Conservation (phyloP, 2,329 filamentous ascomycete genomes). For the Ophiosphaerella herpotricha region DNA sequence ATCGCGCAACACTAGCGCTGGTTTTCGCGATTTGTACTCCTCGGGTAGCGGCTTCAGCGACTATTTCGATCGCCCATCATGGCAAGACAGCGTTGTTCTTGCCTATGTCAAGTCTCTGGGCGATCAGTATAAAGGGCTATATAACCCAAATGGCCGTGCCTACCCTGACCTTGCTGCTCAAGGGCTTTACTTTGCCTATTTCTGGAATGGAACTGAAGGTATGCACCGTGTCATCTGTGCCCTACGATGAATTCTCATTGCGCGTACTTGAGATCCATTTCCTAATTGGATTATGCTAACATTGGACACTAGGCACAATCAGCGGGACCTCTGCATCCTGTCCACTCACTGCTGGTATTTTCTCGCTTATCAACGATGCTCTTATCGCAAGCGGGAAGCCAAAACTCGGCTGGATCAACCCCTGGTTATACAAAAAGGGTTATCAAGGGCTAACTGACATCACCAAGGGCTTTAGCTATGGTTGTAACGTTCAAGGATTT, state of each 20-base stretch:
- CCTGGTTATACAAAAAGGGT: slow-evolving; percentile 60
- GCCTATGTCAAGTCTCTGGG: slow-evolving; percentile 51
- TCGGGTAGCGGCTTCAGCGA: slow-evolving; percentile 57
- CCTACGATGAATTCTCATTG: not conserved
- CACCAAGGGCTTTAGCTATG: slow-evolving; percentile 42
- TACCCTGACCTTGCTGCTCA: slow-evolving; percentile 68
- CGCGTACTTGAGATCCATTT: no score
- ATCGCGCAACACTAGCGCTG: slow-evolving; percentile 29
- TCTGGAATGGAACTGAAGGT: slow-evolving; percentile 48
- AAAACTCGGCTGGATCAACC: slow-evolving; percentile 63
- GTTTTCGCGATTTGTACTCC: slow-evolving; percentile 57
- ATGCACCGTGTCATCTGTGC: not conserved
- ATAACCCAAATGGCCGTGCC: slow-evolving; percentile 59
- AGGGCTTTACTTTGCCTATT: slow-evolving; percentile 55
- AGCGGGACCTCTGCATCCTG: slow-evolving; percentile 62
- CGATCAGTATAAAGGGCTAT: slow-evolving; percentile 54
- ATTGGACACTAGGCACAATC: slow-evolving; percentile 26
- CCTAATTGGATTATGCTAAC: not conserved
- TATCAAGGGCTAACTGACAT: slow-evolving; percentile 57
- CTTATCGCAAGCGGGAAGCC: slow-evolving; percentile 56
- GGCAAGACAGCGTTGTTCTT: slow-evolving; percentile 52
- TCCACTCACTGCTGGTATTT: slow-evolving; percentile 62
- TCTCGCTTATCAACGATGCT: slow-evolving; percentile 67
- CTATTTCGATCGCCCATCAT: slow-evolving; percentile 54
- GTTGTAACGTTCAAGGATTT: slow-evolving; percentile 47